Base-by-base conservation (phyloP, 202 grass and related monocot species). In the Carex arenaria region DNA sequence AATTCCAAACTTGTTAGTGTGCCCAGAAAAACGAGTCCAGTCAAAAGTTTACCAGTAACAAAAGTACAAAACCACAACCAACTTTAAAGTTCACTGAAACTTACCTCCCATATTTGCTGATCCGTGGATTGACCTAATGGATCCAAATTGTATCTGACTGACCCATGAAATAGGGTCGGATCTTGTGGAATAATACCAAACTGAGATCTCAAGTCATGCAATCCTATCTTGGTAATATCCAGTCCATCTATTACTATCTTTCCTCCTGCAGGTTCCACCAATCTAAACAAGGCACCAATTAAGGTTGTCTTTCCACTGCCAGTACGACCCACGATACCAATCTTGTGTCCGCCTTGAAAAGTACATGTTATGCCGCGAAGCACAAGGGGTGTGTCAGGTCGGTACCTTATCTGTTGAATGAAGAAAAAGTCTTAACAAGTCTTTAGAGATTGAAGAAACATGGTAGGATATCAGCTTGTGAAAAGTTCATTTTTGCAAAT, bases 271-370 rank as follows among this genome's bases (percentile, higher is more conserved):
- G 96, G 96, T 45, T 95, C 96, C 72, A 98, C 93, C 19, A 98
- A 89, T 79, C 96, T 91, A 80, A 98, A 98, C 51, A 95, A 67
- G 49, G 91, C 93, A 54, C 91, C 80, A 36, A 98, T 95, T 83
- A 95, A 84, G 84, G 93, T 98, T 80, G 96, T 92, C 78, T 98
- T 98, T 57, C 95, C 93, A 84, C 91, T 98, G 75, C 95, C 95
- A 38, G 91, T 98, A 7, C 93, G 89, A 6, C 95, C 95, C 65
- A 98, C 95, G 69, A 98, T 95, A 60, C 93, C 93, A 54, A 98
- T 95, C 85, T 93, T 98, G 63, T 90, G 59, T 15, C 96, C 87
- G 26, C 89, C 93, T 80, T 95, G 78, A 83, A 98, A 93, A 14
- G 83, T 93, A 60, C 95, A 98, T 79, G 85, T 89, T 75, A 98